Evolutionary conservation across 768 basidiomycete genomes (phyloP), one percentile per base, ranked within the genome.

Genomic region (Xanthoconium purpureum): DNA sequence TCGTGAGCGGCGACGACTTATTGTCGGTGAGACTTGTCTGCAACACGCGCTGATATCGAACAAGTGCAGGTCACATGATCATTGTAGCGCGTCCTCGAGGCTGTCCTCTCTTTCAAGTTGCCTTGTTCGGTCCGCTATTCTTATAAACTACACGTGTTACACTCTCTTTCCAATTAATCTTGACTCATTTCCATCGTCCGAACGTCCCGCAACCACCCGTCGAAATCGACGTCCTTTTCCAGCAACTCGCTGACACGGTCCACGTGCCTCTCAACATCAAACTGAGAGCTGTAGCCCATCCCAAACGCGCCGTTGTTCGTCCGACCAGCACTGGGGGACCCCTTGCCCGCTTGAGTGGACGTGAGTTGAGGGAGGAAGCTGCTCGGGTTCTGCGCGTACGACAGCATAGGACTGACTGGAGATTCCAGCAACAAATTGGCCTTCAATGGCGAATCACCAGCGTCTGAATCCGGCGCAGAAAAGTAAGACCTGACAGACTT

Each of bases 181-280:
- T 58, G 47, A 24, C 54, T 59, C 67, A 20, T 60, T 38, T 72
- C 75, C 12, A 71, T 66, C 40, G 67, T 66, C 44, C 71, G 73
- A 33, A 73, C 60, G 60, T 80, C 78, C 42, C 67, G 75, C 63
- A 82, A 60, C 83, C 82, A 85, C 9, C 75, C 78, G 37, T 74
- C 76, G 58, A 78, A 83, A 58, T 84, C 83, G 5, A 85, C 76
- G 56, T 85, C 86, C 58, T 76, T 75, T 64, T 83, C 81, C 57
- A 86, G 68, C 58, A 84, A 63, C 65, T 80, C 81, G 47, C 74
- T 78, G 6, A 84, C 83, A 59, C 75, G 67, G 46, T 80, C 79
- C 17, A 82, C 77, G 58, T 78, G 75, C n/a, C 73, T 75, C 61
- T 84, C 80, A 3, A 85, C 73, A 55, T 84, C 80, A 54, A 82